A percentile compares a stretch with the other conserved stretches of the same genome.
These are phyloP conservation scores for Calonectria fujianensis DNA, from an alignment of 2,329 filamentous ascomycete genomes.

Conservation along the genomic window DNA sequence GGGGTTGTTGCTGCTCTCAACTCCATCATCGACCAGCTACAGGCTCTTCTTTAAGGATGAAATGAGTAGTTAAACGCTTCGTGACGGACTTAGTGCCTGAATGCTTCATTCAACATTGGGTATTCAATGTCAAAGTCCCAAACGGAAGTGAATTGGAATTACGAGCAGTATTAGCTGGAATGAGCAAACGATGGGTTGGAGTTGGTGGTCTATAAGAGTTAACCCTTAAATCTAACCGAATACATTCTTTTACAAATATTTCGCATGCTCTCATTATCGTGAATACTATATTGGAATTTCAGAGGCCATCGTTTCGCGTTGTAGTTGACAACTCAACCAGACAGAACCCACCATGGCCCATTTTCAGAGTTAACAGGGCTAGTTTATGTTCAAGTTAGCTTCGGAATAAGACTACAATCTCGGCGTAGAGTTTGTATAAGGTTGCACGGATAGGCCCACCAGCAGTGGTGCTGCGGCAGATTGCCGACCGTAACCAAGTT, in stretches of 20 bases:
- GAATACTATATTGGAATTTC: neutral
- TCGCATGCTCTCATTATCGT: neutral
- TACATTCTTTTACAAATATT: conserved; percentile 6
- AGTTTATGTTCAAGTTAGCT: too few species aligned
- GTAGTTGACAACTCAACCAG: too few species aligned
- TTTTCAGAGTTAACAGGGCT: too few species aligned
- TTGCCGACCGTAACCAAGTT: too few species aligned
- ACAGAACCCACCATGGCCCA: too few species aligned
- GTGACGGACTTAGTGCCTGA: neutral
- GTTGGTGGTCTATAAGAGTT: conserved; percentile 9
- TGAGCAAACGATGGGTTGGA: conserved; percentile 8
- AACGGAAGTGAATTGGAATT: neutral
- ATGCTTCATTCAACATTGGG: conserved; percentile 10
- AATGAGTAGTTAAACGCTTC: neutral
- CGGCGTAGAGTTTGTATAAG: too few species aligned
- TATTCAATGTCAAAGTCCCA: neutral
- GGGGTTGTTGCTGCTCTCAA: neutral
- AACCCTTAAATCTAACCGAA: conserved; percentile 19
- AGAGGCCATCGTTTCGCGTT: too few species aligned
- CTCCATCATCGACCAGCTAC: too few species aligned
- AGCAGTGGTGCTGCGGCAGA: too few species aligned
- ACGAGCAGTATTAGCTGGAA: neutral
- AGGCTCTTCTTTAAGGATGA: neutral
- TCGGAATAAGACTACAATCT: too few species aligned
- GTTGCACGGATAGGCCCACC: too few species aligned